Conservation (phyloP, 2,329 filamentous ascomycete genomes). For the Sporothrix brasiliensis region DNA sequence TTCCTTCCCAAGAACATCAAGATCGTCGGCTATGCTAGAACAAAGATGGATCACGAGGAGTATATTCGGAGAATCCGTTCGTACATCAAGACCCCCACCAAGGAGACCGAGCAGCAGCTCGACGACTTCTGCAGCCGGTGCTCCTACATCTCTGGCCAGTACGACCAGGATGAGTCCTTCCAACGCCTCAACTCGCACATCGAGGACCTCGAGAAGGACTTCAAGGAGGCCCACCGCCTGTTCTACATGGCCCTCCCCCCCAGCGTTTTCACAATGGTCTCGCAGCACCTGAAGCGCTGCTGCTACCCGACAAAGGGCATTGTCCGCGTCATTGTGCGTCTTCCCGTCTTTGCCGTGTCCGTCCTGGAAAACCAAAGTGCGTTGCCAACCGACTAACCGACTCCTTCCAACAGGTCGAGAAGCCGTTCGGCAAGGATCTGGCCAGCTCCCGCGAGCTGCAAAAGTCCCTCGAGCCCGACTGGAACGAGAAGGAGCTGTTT, state of each 20-base stretch:
- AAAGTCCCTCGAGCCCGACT: constrained; percentile 92
- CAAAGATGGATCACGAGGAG: constrained; percentile 98
- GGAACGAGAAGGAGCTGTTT: constrained; percentile 98
- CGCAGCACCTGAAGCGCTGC: constrained; percentile 94
- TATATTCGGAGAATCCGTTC: constrained; percentile 93
- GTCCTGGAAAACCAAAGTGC: neutral
- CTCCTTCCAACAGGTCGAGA: constrained; percentile 72
- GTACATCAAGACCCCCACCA: constrained; percentile 98
- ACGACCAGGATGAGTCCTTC: constrained; percentile 96
- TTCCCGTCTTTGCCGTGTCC: neutral
- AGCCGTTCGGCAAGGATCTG: constrained; percentile 97
- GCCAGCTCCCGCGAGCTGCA: constrained; percentile 92
- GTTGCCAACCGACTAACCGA: neutral
- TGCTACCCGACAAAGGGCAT: constrained; percentile 92
- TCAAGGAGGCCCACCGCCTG: constrained; percentile 82
- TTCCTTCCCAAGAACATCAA: constrained; percentile 96
- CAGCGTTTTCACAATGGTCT: constrained; percentile 97
- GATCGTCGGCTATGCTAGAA: constrained; percentile 98
- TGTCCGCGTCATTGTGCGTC: constrained; percentile 81
- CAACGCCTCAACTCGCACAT: constrained; percentile 81
- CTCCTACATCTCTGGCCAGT: constrained; percentile 95
- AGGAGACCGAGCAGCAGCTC: constrained; percentile 94
- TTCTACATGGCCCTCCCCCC: constrained; percentile 99
- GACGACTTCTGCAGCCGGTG: constrained; percentile 86
- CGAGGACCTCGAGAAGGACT: constrained; percentile 78